A percentile compares a stretch with the other conserved stretches of the same genome.
phyloP scores from a whole-genome alignment of 1,139 yeast genomes.

The Geotrichum carabidarum region DNA sequence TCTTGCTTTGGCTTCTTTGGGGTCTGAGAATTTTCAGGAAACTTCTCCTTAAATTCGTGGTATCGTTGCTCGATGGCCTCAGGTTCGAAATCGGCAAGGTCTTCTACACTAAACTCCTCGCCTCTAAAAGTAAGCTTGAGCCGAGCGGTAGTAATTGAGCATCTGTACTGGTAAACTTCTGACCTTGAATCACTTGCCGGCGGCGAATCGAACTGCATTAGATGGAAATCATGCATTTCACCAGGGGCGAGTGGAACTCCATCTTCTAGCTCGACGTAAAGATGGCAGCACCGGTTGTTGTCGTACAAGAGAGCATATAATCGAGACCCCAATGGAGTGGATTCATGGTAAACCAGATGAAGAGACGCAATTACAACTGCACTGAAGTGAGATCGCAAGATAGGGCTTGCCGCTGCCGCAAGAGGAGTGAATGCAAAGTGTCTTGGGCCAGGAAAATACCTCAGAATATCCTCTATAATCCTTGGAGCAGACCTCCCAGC shows the following conservation, averaged over 20 bases:
- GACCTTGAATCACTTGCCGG: constrained; percentile 10
- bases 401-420: constrained; percentile 21
- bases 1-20: constrained; percentile 3
- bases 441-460: constrained; percentile 20
- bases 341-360: constrained; percentile 1
- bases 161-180: constrained; percentile 24
- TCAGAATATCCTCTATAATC: constrained; percentile 30
- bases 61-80: constrained; percentile 26
- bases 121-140: constrained; percentile 27
- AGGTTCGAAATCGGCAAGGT: constrained; percentile 26
- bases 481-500: constrained; percentile 30
- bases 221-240: constrained; percentile 11
- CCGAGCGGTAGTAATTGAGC: constrained; percentile 23
- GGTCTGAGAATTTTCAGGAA: constrained; percentile 23
- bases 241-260: constrained; percentile 11
- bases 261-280: constrained; percentile 5
- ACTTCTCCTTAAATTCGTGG: constrained; percentile 23
- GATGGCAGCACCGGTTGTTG: constrained; percentile 8
- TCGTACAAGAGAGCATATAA: constrained; percentile 8
- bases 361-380: constrained; percentile 4
- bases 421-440: constrained; percentile 24
- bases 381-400: constrained; percentile 7
- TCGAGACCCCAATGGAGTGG: constrained; percentile 11
- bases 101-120: constrained; percentile 27
- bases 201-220: constrained; percentile 3